Base-by-base conservation (phyloP, 140 eudicot species). In the Ambrosia hybrid region DNA sequence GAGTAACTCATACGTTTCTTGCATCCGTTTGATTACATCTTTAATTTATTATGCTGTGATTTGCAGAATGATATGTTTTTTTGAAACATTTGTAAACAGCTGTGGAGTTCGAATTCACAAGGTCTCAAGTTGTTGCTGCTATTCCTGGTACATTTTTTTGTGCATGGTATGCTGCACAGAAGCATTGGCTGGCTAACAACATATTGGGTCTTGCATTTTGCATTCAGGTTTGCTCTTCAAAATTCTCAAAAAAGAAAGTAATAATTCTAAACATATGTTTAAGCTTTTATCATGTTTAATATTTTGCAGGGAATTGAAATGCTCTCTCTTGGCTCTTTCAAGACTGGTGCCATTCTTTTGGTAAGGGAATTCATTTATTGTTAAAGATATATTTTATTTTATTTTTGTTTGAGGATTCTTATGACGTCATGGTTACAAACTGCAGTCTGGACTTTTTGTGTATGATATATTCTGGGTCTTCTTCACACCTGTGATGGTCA, bases 101-200 rank as follows among this genome's bases (percentile, higher is more conserved):
- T 71, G 56, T 87, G 81, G 98, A 93, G 85, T 57, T 93, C 57
- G 96, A 93, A 84, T 93, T 93, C 66, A 89, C 96, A 79, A 89
- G 88, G 75, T 89, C 97, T 51, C 97, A 93, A 85, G 70, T 85
- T 60, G 73, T 93, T 76, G 96, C 97, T 13, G 88, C 91, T 56
- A 87, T 93, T 73, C 98, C 98, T 70, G 98, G 97, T 72, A 80
- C 92, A 75, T 89, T 93, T 82, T 93, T 93, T 79, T 93, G 98
- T 75, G 95, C 85, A 15, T 93, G 98, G 98, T 93, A 93, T 85
- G 98, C 95, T 84, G 78, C 85, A 55, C 84, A 87, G 93, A 93
- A 93, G 92, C 97, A 93, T 84, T 93, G 98, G 98, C 81, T 93
- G 61, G 96, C 98, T 73, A 93, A 93, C 82, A 90, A 93, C 75